These are phyloP conservation scores for Claviceps lovelessii DNA, from an alignment of 2,329 filamentous ascomycete genomes.

Conservation along the genomic window DNA sequence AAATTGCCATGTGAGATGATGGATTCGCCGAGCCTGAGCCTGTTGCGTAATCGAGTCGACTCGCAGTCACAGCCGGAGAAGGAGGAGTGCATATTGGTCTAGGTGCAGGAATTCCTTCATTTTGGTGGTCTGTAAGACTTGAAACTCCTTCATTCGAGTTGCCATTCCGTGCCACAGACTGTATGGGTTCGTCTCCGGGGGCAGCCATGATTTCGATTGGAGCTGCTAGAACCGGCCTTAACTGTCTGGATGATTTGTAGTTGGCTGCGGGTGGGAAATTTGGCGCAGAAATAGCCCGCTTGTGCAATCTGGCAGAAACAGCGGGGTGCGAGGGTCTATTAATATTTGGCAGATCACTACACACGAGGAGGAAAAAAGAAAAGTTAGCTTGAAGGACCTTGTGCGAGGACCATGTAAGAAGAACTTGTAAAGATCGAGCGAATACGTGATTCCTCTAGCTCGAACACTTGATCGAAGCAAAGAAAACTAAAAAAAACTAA, in stretches of 20 bases:
- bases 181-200: not conserved
- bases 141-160: not conserved
- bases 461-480: not conserved
- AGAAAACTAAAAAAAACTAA: too few relatives aligned
- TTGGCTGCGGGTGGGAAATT: constrained; percentile 20
- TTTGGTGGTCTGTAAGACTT: not conserved
- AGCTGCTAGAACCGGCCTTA: constrained; percentile 9
- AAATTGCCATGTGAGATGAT: not conserved
- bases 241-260: constrained; percentile 3
- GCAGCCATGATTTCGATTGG: constrained; percentile 8
- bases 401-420: not conserved
- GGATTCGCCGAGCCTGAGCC: not conserved
- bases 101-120: not conserved
- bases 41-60: not conserved
- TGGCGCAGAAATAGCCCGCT: constrained; percentile 36
- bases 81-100: not conserved
- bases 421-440: not conserved
- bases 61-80: not conserved
- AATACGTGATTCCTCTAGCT: not conserved
- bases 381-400: not conserved
- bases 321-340: constrained; percentile 7
- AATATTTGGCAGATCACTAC: constrained; percentile 10
- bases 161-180: not conserved
- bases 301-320: constrained; percentile 24
- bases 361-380: not conserved